phyloP scores from a whole-genome alignment of 2,329 filamentous ascomycete species.

The Ophiosphaerella herpotricha region DNA sequence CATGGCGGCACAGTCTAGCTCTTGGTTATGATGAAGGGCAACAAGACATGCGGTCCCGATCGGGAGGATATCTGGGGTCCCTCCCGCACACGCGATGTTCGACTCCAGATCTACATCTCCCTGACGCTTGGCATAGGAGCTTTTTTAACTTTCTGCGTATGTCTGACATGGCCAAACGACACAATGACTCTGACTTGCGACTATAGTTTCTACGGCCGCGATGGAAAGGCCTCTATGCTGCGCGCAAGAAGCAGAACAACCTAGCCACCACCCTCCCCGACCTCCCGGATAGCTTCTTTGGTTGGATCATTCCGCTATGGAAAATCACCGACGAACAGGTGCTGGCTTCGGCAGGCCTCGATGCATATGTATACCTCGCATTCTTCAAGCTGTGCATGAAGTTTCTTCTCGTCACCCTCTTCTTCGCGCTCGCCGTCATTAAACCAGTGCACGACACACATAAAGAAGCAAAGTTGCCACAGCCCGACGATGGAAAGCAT shows the following conservation, averaged over 20 bases:
- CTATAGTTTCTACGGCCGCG: slow-evolving; percentile 77
- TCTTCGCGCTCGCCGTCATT: slow-evolving; percentile 81
- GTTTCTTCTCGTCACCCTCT: slow-evolving; percentile 76
- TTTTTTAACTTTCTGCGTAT: slow-evolving; percentile 76
- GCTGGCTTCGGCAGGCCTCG: slow-evolving; percentile 84
- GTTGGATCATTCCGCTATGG: slow-evolving; percentile 89
- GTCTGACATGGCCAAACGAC: slow-evolving; percentile 32
- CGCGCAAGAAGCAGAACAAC: slow-evolving; percentile 76
- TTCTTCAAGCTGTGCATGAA: slow-evolving; percentile 97
- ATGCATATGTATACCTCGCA: slow-evolving; percentile 93
- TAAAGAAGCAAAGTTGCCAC: slow-evolving; percentile 34
- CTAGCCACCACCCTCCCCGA: slow-evolving; percentile 71
- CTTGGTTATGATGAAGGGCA: slow-evolving; percentile 25
- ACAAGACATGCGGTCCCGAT: slow-evolving; percentile 20
- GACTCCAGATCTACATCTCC: slow-evolving; percentile 73
- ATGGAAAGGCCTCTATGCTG: slow-evolving; percentile 91
- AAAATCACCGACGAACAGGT: slow-evolving; percentile 87
- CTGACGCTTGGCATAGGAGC: slow-evolving; percentile 70
- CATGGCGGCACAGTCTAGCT: slow-evolving; percentile 13
- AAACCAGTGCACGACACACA: slow-evolving; percentile 82
- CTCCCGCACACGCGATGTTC: slow-evolving; percentile 51
- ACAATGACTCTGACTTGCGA: slow-evolving; percentile 27
- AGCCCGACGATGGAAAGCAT: slow-evolving; percentile 14
- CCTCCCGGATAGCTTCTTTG: slow-evolving; percentile 82
- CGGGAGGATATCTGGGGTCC: slow-evolving; percentile 38